Evolutionary conservation across 1,284 basidiomycete genomes (phyloP).

Genomic region (Microbotryum intermedium): DNA sequence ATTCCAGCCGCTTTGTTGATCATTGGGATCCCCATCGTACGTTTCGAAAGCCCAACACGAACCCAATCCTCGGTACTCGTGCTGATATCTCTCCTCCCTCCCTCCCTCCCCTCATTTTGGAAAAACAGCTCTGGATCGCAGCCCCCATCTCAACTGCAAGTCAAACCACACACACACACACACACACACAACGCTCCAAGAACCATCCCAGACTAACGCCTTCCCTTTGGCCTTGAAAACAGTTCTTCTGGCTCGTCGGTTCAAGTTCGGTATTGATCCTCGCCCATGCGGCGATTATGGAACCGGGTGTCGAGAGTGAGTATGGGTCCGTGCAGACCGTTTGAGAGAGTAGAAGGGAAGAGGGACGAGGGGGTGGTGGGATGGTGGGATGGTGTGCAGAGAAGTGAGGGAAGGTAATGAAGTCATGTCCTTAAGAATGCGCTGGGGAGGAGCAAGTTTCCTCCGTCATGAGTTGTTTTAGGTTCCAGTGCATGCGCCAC

Average conservation of each 20-base stretch:
- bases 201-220: background rate
- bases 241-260: slow-evolving; percentile 40
- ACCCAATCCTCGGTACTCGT: background rate
- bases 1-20: slow-evolving; percentile 34
- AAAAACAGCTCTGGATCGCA: background rate
- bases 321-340: slow-evolving; percentile 59
- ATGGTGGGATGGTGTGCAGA: background rate
- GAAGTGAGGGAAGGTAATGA: background rate
- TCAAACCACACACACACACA: background rate
- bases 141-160: background rate
- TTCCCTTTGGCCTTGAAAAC: slow-evolving; percentile 2
- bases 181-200: background rate
- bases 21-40: slow-evolving; percentile 36
- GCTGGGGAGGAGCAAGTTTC: no score
- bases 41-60: slow-evolving; percentile 12
- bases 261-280: slow-evolving; percentile 47
- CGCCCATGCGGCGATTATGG: slow-evolving; percentile 68
- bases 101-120: background rate
- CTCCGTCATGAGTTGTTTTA: no score
- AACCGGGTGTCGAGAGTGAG: slow-evolving; percentile 83
- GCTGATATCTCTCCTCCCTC: background rate
- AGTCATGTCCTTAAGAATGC: no score
- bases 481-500: no score
- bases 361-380: background rate
- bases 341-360: background rate